Evolutionary conservation across 2,329 filamentous ascomycete species (phyloP).

Genomic region (Fusarium torulosum): DNA sequence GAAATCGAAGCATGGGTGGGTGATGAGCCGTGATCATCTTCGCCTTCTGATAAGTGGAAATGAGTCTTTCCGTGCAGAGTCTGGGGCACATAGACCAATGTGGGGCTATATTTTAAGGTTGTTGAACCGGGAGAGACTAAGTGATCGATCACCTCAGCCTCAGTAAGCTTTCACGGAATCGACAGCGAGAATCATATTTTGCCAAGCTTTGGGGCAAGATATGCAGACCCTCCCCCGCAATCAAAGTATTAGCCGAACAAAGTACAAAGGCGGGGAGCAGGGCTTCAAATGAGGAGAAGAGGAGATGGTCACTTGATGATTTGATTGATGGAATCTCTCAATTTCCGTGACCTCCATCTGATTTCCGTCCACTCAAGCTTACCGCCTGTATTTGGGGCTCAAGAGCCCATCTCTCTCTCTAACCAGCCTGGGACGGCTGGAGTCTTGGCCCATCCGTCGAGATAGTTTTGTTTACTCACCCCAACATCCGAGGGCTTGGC

Average conservation of each 20-base stretch:
- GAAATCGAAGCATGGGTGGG: conserved; percentile 5
- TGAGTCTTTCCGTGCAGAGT: conserved; percentile 27
- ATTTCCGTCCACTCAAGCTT: conserved; percentile 31
- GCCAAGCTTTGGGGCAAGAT: conserved; percentile 30
- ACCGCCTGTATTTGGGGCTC: conserved; percentile 29
- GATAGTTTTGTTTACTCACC: conserved; percentile 65
- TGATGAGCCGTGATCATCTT: background rate
- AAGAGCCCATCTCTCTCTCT: conserved; percentile 60
- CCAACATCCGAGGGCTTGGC: conserved; percentile 71
- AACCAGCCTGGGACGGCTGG: conserved; percentile 73
- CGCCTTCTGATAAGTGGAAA: conserved; percentile 43
- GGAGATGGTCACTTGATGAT: conserved; percentile 28
- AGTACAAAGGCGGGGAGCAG: conserved; percentile 23
- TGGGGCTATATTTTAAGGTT: conserved; percentile 34
- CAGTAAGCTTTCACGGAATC: conserved; percentile 29
- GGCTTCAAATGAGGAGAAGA: conserved; percentile 38
- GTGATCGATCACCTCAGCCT: conserved; percentile 39
- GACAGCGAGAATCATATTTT: conserved; percentile 27
- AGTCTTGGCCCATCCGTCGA: conserved; percentile 70
- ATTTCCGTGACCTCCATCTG: conserved; percentile 23
- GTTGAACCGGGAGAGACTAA: conserved; percentile 20
- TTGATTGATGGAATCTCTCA: conserved; percentile 46
- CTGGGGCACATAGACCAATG: conserved; percentile 21
- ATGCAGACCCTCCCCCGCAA: conserved; percentile 33
- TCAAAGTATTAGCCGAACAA: conserved; percentile 11